Evolutionary conservation across 2,329 filamentous ascomycete genomes (phyloP), one percentile per base, ranked within the genome.

Genomic region (Aspergillus caelatus): DNA sequence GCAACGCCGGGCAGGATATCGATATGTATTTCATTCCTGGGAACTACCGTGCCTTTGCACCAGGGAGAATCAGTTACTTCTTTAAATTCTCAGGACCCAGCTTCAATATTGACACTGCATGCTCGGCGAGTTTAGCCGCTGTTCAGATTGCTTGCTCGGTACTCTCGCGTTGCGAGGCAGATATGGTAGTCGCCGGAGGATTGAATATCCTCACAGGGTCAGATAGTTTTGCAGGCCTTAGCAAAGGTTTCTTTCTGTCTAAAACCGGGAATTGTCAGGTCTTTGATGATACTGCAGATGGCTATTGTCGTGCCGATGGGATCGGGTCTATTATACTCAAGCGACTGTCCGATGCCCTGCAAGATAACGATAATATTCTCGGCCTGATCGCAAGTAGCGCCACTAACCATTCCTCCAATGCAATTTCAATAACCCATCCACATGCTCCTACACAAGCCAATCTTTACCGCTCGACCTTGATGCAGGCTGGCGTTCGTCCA

Each of bases 381-480:
- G 57, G 57, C 4, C 88, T 92, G 67, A 90, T 97, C 57, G 82
- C 91, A 1, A 91, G 88, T 30, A 86, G 89, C 1, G 86, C 88
- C 6, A 94, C 92, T 56, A 96, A 95, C 77, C 92, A 95, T 77
- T 94, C 90, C 1, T 90, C 90, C 0, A 88, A 93, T 70, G 88
- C 92, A 54, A 87, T 92, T 21, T 94, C 91, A 1, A 95, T 96
- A 71, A 95, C 92, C 0, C 91, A 92, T 64, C 92, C 93, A 2
- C 91, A 95, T 75, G 91, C 88, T 4, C 89, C 87, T 16, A 89
- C 91, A 0, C 93, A 96, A 76, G 87, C 91, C 12, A 82, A 86
- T 57, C 80, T 95, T 12, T 94, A 90, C 71, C 85, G 86, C 61
- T 83, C 86, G 46, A 88, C 95, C 36, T 82, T 95, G 1, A 85